Percentiles rank a stretch among this genome's conserved stretches.
phyloP scores from a whole-genome alignment of 129 eudicot genomes.

The Flaveria linearis region DNA sequence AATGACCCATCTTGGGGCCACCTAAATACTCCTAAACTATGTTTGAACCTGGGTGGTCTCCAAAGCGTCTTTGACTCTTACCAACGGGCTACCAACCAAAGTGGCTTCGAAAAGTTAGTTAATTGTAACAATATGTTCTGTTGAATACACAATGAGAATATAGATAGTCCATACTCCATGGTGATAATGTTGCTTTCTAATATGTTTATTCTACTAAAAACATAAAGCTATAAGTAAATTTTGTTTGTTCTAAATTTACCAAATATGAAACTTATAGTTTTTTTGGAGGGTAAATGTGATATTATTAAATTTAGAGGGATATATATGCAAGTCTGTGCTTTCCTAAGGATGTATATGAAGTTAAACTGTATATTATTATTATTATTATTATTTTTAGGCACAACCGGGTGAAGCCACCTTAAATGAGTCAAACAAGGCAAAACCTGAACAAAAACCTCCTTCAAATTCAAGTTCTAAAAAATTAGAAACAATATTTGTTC shows the following conservation, averaged over 20 bases:
- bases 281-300: neutral
- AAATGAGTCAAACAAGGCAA: conserved; percentile 15
- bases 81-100: no score
- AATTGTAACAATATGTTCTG: neutral
- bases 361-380: neutral
- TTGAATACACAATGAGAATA: neutral
- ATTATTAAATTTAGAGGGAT: neutral
- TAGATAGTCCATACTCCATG: neutral
- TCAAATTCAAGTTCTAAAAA: conserved; percentile 35
- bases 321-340: neutral
- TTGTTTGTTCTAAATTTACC: neutral
- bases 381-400: conserved; percentile 39
- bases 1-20: no score
- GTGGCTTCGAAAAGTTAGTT: no score
- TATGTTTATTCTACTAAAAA: neutral
- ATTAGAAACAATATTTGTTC: conserved; percentile 28
- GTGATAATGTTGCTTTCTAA: neutral
- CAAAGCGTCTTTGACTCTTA: no score
- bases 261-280: neutral
- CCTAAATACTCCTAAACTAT: no score
- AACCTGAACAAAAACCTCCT: conserved; percentile 33
- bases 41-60: no score
- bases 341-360: neutral
- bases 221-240: neutral
- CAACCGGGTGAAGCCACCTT: conserved; percentile 35